Evolutionary conservation across 2,329 filamentous ascomycete genomes (phyloP), one percentile per base, ranked within the genome.

Genomic region (Aspergillus fijiensis): DNA sequence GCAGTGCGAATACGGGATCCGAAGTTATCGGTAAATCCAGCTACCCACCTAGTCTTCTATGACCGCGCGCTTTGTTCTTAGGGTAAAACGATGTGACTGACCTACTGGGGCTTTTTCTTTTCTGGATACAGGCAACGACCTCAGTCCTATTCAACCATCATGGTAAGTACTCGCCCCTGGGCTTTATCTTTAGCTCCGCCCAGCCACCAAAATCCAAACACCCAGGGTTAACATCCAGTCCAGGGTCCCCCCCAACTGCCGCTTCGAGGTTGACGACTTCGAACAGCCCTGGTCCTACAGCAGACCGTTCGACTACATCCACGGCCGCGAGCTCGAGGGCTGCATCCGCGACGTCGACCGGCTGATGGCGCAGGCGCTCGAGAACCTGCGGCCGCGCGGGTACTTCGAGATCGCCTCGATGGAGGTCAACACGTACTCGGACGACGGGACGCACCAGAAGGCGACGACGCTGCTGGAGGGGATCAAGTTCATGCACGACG

Each of bases 371-470:
- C 69, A 70, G 47, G 69, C 65, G 3, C 62, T 61, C n/a, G 55
- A 66, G 11, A 67, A 68, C 29, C 61, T 73, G 6, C 68, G 65
- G 11, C 70, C 70, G 3, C 64, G 64, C 9, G 71, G 71, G 21
- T 73, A 66, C 62, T 63, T 73, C 25, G 71, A 73, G 53, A 68
- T 73, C 21, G 60, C 92, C 10, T 89, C 84, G 14, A 89, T 97
- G 58, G 93, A 97, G 75, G 89, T 96, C 73, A 96, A 96, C 74
- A 96, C 93, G 0, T 93, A 96, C 74, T 96, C 92, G 21, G 71
- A 73, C n/a, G 71, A 74, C 51, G 66, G 48, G 1, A 73, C 71
- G 6, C 71, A 74, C 51, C 60, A 69, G 12, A 60, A 63, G 5
- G 72, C 72, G 19, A 64, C 58, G 3, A 64, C 59, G 16, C 25